phyloP scores from a whole-genome alignment of 306 rosid genomes.

The Vigna radiata region DNA sequence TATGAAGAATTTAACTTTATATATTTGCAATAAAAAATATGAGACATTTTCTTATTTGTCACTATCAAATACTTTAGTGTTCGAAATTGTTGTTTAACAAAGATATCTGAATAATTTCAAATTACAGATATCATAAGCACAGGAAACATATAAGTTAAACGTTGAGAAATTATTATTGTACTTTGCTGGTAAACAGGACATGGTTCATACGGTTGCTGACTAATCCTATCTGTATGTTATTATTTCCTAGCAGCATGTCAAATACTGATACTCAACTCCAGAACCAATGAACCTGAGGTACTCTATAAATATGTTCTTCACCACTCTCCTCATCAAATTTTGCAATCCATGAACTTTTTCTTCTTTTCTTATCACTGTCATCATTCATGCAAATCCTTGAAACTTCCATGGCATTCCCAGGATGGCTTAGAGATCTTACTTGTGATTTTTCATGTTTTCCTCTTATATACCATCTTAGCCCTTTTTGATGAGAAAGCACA shows the following conservation, averaged over 20 bases:
- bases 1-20: too few relatives aligned
- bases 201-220: too few relatives aligned
- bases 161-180: not conserved
- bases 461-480: conserved; percentile 47
- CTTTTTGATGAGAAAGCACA: conserved; percentile 51
- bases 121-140: too few relatives aligned
- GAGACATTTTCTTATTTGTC: too few relatives aligned
- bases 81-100: too few relatives aligned
- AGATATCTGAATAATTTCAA: too few relatives aligned
- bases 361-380: conserved; percentile 1
- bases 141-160: too few relatives aligned
- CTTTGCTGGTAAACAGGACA: not conserved
- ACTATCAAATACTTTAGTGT: too few relatives aligned
- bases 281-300: conserved; percentile 40
- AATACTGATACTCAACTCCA: not conserved
- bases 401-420: conserved; percentile 65
- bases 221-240: not conserved
- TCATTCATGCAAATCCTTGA: too few relatives aligned
- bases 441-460: conserved; percentile 51
- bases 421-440: conserved; percentile 62
- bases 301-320: conserved; percentile 71
- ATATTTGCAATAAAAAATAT: too few relatives aligned
- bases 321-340: conserved; percentile 73
- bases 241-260: not conserved
- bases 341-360: conserved; percentile 65